Evolutionary conservation across 1,284 basidiomycete species (phyloP).

Genomic region (Malassezia slooffiae): DNA sequence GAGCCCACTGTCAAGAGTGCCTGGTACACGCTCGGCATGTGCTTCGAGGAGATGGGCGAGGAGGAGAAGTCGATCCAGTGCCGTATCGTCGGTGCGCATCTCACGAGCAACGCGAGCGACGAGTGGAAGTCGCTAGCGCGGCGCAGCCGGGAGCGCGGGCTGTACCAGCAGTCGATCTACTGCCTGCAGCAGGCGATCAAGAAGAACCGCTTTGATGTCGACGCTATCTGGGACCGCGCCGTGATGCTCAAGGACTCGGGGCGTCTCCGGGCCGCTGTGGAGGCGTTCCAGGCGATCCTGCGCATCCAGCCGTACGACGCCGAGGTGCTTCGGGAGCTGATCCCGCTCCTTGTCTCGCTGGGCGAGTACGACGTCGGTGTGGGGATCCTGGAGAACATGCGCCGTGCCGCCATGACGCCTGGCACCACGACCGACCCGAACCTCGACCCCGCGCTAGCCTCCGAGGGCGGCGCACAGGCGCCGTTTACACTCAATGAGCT

Average conservation of each 20-base stretch:
- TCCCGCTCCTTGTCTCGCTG: slow-evolving; percentile 64
- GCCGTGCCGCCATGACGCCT: slow-evolving; percentile 48
- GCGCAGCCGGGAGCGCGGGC: slow-evolving; percentile 55
- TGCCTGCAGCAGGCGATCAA: slow-evolving; percentile 76
- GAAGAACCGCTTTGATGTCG: slow-evolving; percentile 67
- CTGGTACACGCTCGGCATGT: slow-evolving; percentile 72
- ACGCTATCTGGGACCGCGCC: slow-evolving; percentile 82
- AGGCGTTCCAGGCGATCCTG: slow-evolving; percentile 64
- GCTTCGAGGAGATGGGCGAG: slow-evolving; percentile 22
- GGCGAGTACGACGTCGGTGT: slow-evolving; percentile 59
- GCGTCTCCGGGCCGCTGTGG: slow-evolving; percentile 62
- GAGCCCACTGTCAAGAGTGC: slow-evolving; percentile 73
- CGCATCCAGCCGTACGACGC: slow-evolving; percentile 69
- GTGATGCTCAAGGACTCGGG: slow-evolving; percentile 67
- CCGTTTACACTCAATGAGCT: slow-evolving; percentile 48
- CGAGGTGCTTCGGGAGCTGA: slow-evolving; percentile 65
- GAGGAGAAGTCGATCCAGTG: slow-evolving; percentile 62
- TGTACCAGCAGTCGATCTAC: slow-evolving; percentile 75
- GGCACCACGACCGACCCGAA: slow-evolving; percentile 17
- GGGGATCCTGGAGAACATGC: slow-evolving; percentile 57
- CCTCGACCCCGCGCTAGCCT: slow-evolving; percentile 9
- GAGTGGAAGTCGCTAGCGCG: slow-evolving; percentile 68
- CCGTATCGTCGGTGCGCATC: slow-evolving; percentile 77
- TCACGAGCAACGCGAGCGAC: slow-evolving; percentile 64
- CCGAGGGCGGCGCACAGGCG: not conserved